Base-by-base conservation (phyloP, 2,329 filamentous ascomycete genomes). In the Venturia pyrina region DNA sequence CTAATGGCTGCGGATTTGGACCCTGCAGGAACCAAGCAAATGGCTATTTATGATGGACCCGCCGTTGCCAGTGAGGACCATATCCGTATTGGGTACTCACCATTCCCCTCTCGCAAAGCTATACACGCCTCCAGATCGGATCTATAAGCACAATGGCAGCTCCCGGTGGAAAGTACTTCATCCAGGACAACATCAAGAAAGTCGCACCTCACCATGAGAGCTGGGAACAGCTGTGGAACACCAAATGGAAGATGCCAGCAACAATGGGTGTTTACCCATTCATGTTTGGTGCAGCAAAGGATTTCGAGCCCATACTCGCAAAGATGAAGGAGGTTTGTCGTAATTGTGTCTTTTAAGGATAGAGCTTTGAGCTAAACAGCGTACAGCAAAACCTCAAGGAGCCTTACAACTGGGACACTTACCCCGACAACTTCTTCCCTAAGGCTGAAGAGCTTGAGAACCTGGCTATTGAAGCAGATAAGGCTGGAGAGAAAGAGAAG, bases 231-330 rank as follows among this genome's bases (percentile, higher is more conserved):
- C 72, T 82, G 37, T 92, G 89, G 89, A 87, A 90, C 76, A 89
- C 86, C 7, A 90, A 90, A 75, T 92, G 89, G 89, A 87, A 87
- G 75, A 79, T 82, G 69, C 86, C 86, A 5, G 86, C 75, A 46
- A 71, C 74, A 44, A 86, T 86, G 76, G 82, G 85, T 66, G 80
- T 91, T 10, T 89, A 90, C 70, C 87, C 87, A 0, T 92, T 92
- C 79, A 89, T 91, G 78, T 89, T 91, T 75, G 85, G 86, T 62
- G 78, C 81, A 4, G 82, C 83, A 66, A 80, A 85, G 66, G 89
- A 92, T 75, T 91, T 92, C 72, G 82, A 84, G 70, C 87, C 87
- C 21, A 81, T 92, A 41, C 89, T 90, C 63, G 73, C 82, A n/a
- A 77, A 83, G 65, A 77, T 92, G 57, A 83, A 88, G 61, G 75